Conservation (phyloP, 2,329 filamentous ascomycete species). For the Emergomyces pasteurianus region DNA sequence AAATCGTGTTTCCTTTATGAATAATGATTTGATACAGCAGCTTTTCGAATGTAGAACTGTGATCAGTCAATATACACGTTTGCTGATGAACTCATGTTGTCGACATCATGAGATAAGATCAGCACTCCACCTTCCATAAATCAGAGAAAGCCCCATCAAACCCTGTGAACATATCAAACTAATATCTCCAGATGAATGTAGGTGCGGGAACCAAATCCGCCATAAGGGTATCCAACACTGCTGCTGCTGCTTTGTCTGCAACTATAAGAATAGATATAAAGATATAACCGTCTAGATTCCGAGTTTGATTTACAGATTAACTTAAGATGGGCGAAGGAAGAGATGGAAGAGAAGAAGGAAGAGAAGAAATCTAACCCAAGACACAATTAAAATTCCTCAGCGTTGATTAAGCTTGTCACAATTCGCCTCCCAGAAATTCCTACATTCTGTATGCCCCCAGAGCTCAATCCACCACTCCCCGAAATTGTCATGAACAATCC, state of each 20-base stretch:
- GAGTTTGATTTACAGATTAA: too few relatives aligned
- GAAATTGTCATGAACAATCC: conserved; percentile 75
- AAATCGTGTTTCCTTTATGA: too few relatives aligned
- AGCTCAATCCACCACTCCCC: conserved; percentile 94
- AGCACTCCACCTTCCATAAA: too few relatives aligned
- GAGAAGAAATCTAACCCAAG: neutral
- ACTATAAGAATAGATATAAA: too few relatives aligned
- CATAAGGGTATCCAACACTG: neutral
- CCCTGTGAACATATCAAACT: neutral
- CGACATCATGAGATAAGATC: too few relatives aligned
- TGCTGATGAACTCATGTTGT: too few relatives aligned
- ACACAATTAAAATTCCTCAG: conserved; percentile 27
- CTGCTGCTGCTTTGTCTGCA: neutral
- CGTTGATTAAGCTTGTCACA: conserved; percentile 57
- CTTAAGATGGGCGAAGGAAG: too few relatives aligned
- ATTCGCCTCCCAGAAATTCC: conserved; percentile 74
- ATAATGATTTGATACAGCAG: too few relatives aligned
- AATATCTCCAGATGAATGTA: neutral
- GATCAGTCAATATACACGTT: too few relatives aligned
- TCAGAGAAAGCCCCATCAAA: neutral
- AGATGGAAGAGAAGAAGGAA: too few relatives aligned
- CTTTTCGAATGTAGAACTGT: too few relatives aligned
- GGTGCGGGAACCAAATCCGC: neutral
- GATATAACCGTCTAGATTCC: too few relatives aligned
- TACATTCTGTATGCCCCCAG: conserved; percentile 69